phyloP scores from a whole-genome alignment of 1,284 basidiomycete species.

The Volvariella surrecta region DNA sequence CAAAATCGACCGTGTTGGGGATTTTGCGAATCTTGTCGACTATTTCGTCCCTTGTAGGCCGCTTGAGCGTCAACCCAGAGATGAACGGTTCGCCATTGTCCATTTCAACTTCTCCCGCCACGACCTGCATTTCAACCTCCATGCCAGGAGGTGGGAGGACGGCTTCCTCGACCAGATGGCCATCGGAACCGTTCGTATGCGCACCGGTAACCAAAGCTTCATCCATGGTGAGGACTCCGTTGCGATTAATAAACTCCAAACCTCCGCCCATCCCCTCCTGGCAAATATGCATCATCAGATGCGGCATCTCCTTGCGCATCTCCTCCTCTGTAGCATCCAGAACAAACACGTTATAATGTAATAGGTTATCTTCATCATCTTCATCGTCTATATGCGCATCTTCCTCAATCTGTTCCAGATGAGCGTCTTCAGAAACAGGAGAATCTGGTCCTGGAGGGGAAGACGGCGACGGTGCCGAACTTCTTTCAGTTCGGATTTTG shows the following conservation, averaged over 20 bases:
- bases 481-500: neutral
- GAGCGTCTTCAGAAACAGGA: neutral
- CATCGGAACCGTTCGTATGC: constrained; percentile 28
- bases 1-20: constrained; percentile 67
- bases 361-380: constrained; percentile 25
- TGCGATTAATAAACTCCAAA: no score
- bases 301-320: constrained; percentile 35
- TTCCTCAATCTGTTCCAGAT: constrained; percentile 4
- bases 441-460: neutral
- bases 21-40: no score
- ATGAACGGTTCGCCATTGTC: no score
- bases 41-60: no score
- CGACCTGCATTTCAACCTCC: constrained; percentile 14
- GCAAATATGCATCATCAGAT: constrained; percentile 39
- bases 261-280: constrained; percentile 7
- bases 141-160: no score
- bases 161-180: constrained; percentile 22
- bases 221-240: neutral
- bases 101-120: constrained; percentile 3
- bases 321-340: constrained; percentile 54
- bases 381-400: constrained; percentile 1
- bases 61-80: constrained; percentile 1
- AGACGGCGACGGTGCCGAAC: neutral
- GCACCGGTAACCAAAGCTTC: constrained; percentile 14
- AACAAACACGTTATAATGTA: constrained; percentile 84